Conservation (phyloP, 768 basidiomycete genomes). For the Mycena filopes region DNA sequence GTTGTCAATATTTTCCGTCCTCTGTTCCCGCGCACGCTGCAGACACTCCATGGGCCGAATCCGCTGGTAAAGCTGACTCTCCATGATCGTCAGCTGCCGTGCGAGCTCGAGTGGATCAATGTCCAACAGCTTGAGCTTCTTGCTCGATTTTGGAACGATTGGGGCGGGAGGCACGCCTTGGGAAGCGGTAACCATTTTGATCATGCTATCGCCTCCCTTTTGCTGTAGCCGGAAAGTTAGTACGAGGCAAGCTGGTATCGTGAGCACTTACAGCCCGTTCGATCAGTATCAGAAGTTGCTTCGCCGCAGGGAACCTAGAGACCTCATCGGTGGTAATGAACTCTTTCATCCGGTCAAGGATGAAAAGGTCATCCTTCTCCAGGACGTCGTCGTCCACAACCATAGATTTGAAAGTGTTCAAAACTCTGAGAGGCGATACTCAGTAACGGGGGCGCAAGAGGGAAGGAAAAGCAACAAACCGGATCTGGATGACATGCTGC, state of each 20-base stretch:
- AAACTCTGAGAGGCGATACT: conserved; percentile 63
- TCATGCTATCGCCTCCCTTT: conserved; percentile 64
- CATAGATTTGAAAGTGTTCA: conserved; percentile 93
- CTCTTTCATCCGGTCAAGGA: conserved; percentile 84
- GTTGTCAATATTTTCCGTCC: conserved; percentile 79
- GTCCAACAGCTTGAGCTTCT: conserved; percentile 85
- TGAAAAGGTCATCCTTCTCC: conserved; percentile 86
- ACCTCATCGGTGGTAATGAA: conserved; percentile 79
- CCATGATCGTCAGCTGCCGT: conserved; percentile 92
- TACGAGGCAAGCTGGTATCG: conserved; percentile 11
- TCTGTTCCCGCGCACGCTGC: conserved; percentile 82
- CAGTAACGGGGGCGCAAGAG: conserved; percentile 13
- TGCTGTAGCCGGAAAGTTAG: conserved; percentile 42
- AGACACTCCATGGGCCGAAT: conserved; percentile 94
- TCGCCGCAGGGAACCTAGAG: conserved; percentile 72
- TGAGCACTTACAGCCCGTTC: conserved; percentile 76
- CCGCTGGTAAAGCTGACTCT: conserved; percentile 85
- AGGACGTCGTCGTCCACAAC: conserved; percentile 84
- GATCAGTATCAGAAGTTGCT: conserved; percentile 77
- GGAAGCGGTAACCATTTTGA: conserved; percentile 66
- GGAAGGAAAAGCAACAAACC: conserved; percentile 60
- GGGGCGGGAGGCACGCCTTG: conserved; percentile 77
- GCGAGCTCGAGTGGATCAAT: conserved; percentile 92
- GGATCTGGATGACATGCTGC: conserved; percentile 86
- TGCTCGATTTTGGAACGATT: conserved; percentile 75